A percentile compares a stretch with the other conserved stretches of the same genome.
Conservation (phyloP, 306 rosid species). For the Quercus robur region DNA sequence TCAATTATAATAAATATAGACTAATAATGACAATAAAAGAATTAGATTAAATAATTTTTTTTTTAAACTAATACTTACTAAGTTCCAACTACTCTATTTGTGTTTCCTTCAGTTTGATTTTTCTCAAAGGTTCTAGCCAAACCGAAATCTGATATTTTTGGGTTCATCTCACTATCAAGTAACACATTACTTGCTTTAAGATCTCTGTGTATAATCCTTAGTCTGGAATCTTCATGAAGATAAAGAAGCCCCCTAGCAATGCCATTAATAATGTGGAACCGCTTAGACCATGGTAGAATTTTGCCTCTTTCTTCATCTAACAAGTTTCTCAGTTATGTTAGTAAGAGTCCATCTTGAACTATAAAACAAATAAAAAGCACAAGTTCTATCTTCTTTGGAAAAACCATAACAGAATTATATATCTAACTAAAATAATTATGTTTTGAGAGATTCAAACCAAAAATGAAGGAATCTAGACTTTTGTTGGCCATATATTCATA, state of each 20-base stretch:
- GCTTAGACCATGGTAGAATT: conserved; percentile 38
- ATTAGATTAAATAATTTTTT: too few species aligned
- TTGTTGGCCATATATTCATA: conserved; percentile 1
- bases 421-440: too few species aligned
- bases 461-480: conserved; percentile 45
- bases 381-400: background rate
- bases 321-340: background rate
- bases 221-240: conserved; percentile 55
- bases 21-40: too few species aligned
- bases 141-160: conserved; percentile 45
- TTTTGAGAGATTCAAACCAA: conserved; percentile 8
- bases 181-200: conserved; percentile 43
- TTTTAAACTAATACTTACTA: conserved; percentile 18
- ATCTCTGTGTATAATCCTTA: conserved; percentile 43
- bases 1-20: background rate
- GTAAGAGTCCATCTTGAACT: background rate
- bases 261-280: conserved; percentile 40
- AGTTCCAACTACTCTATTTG: conserved; percentile 41
- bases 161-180: conserved; percentile 33
- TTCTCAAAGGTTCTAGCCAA: conserved; percentile 39
- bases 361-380: background rate
- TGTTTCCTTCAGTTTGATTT: conserved; percentile 30
- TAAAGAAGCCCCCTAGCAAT: conserved; percentile 54
- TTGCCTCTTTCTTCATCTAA: conserved; percentile 23
- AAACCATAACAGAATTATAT: background rate